These are phyloP conservation scores for Melaleuca alternifolia DNA, from an alignment of 345 rosid species.

Conservation along the genomic window DNA sequence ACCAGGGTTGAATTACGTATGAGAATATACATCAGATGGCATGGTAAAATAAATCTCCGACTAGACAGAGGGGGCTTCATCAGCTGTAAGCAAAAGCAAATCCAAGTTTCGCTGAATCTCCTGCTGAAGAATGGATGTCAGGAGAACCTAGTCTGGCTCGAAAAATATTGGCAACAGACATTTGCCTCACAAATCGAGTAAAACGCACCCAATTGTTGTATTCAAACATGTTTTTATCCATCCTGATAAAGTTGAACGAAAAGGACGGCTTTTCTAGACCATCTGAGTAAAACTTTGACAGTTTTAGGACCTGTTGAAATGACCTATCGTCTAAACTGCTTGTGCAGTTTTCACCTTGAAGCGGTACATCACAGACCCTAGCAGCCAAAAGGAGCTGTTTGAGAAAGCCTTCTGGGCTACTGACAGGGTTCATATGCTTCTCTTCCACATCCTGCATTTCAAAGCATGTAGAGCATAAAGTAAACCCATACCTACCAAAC, in stretches of 20 bases:
- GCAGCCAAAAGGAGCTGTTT: slow-evolving; percentile 31
- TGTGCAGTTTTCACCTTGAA: slow-evolving; percentile 35
- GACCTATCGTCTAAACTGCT: slow-evolving; percentile 19
- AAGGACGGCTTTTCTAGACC: slow-evolving; percentile 14
- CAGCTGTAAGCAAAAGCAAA: slow-evolving; percentile 16
- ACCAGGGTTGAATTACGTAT: slow-evolving; percentile 1
- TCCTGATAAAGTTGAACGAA: slow-evolving; percentile 34
- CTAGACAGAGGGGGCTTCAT: neutral
- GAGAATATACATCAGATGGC: slow-evolving; percentile 1
- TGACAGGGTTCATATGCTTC: slow-evolving; percentile 19
- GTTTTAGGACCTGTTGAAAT: slow-evolving; percentile 28
- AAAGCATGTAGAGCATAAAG: slow-evolving; percentile 28
- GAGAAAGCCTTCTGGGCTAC: slow-evolving; percentile 38
- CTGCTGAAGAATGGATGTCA: slow-evolving; percentile 1
- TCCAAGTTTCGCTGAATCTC: slow-evolving; percentile 11
- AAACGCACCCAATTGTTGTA: slow-evolving; percentile 26
- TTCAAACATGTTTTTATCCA: slow-evolving; percentile 35
- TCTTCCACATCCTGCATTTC: slow-evolving; percentile 34
- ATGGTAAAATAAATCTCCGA: neutral
- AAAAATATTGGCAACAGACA: slow-evolving; percentile 24
- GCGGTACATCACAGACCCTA: slow-evolving; percentile 16
- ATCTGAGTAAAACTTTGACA: slow-evolving; percentile 25
- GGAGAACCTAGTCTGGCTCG: slow-evolving; percentile 26
- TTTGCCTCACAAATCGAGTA: slow-evolving; percentile 26
- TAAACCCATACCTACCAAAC: slow-evolving; percentile 26